Evolutionary conservation across 1,284 basidiomycete species (phyloP), one percentile per base, ranked within the genome.

Genomic region (Meira nashicola): DNA sequence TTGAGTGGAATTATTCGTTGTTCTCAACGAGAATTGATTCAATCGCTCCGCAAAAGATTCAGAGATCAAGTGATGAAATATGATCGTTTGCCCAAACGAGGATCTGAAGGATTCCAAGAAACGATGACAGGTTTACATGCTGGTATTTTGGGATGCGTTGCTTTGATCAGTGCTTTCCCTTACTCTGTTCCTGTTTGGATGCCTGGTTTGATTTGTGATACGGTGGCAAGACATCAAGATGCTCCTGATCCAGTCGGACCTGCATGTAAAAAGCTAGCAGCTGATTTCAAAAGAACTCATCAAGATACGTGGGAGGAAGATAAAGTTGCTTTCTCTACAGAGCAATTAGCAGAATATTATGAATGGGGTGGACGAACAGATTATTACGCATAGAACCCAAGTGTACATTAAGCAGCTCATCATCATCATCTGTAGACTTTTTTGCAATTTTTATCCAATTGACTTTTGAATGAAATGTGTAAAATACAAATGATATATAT

Each of bases 221-320:
- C 87, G 28, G 82, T 91, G 62, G 87, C 87, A 3, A 82, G 83
- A 70, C 89, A 95, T 78, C 87, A 89, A 1, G 89, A 91, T 5
- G 91, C 93, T 76, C 92, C 93, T 21, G 87, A 88, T 48, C 93
- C 93, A 19, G 90, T 97, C 72, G 89, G 89, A 23, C 90, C 89
- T 2, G 90, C 92, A 6, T 92, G 94, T 71, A 85, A 90, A 54
- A 87, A 87, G 70, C 89, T 87, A 79, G 91, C 91, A 52, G 89
- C 89, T 43, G 89, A 91, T 74, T 91, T 91, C 78, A 90, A 90
- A 80, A 88, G 89, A 84, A 76, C 70, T 1, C 74, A 76, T 62
- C 60, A 59, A 57, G 90, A 92, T 77, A 92, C 89, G 54, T 92
- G 90, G 90, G 87, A 89, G 66, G 89, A 89, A 70, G 93, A 97